A percentile compares a stretch with the other conserved stretches of the same genome.
phyloP scores from a whole-genome alignment of 495 filamentous ascomycete genomes.

The Apiosordaria backusii region DNA sequence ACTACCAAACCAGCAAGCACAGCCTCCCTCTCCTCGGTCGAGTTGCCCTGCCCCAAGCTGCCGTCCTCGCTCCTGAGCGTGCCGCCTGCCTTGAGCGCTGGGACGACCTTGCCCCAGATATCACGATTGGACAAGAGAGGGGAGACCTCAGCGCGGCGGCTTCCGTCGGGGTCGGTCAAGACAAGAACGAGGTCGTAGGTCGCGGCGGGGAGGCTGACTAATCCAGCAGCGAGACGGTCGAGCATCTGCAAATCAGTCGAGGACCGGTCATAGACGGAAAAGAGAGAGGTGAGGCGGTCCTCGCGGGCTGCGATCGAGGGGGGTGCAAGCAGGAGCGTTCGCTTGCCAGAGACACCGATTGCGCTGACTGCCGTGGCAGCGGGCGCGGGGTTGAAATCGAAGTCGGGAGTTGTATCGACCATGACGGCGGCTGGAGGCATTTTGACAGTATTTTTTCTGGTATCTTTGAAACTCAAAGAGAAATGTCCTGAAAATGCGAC shows the following conservation, averaged over 20 bases:
- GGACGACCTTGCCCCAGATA: slow-evolving; percentile 63
- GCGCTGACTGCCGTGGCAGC: slow-evolving; percentile 1
- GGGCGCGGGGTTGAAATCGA: slow-evolving; percentile 22
- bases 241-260: slow-evolving; percentile 95
- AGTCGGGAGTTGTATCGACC: slow-evolving; percentile 30
- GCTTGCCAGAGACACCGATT: slow-evolving; percentile 10
- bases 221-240: slow-evolving; percentile 80
- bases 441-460: slow-evolving; percentile 9
- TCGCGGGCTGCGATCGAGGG: slow-evolving; percentile 51
- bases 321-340: slow-evolving; percentile 55
- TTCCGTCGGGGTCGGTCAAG: slow-evolving; percentile 70
- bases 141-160: slow-evolving; percentile 55
- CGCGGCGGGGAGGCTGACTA: slow-evolving; percentile 69
- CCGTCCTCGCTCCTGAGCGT: slow-evolving; percentile 67
- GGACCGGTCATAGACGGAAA: slow-evolving; percentile 61
- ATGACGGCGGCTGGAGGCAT: slow-evolving; percentile 23
- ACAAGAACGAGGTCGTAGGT: slow-evolving; percentile 85
- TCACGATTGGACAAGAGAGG: slow-evolving; percentile 58
- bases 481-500: not conserved
- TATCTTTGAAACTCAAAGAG: not conserved
- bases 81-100: slow-evolving; percentile 67
- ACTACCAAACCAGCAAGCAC: slow-evolving; percentile 76
- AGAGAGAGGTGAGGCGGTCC: slow-evolving; percentile 42
- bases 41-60: slow-evolving; percentile 44
- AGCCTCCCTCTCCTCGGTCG: slow-evolving; percentile 60